Evolutionary conservation across 805 yeast genomes (phyloP).

Genomic region (Metschnikowia dekortorum): DNA sequence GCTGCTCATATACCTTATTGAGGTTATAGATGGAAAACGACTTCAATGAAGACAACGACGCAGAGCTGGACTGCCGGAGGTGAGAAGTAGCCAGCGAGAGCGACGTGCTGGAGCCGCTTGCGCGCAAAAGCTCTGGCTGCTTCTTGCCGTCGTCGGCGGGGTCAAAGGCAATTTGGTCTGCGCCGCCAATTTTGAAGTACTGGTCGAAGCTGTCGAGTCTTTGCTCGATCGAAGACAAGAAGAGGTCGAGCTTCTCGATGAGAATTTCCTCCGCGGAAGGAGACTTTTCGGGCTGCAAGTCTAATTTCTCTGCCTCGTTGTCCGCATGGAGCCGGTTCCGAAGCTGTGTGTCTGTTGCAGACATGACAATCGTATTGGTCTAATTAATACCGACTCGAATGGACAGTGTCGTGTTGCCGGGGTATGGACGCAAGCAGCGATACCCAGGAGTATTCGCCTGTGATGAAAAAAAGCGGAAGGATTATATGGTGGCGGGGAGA

Average conservation of each 20-base stretch:
- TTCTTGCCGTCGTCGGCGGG: conserved; percentile 11
- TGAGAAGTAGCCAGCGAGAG: conserved; percentile 5
- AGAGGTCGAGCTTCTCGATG: conserved; percentile 38
- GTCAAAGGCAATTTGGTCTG: conserved; percentile 2
- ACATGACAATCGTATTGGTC: not conserved
- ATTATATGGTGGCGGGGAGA: not conserved
- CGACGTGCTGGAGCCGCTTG: not conserved
- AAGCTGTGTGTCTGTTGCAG: conserved; percentile 7
- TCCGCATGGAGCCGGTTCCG: conserved; percentile 9
- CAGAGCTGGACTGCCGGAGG: conserved; percentile 24
- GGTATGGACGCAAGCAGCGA: not conserved
- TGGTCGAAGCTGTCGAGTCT: conserved; percentile 37
- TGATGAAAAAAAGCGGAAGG: not conserved
- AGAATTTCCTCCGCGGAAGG: conserved; percentile 34
- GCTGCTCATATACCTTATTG: conserved; percentile 32
- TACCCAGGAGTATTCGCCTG: not conserved
- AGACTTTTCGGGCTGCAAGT: not conserved
- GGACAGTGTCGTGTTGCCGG: not conserved
- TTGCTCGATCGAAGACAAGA: conserved; percentile 40
- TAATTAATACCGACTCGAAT: not conserved
- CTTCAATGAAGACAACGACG: conserved; percentile 27
- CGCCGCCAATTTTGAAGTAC: conserved; percentile 29
- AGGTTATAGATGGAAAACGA: conserved; percentile 30
- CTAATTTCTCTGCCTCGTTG: not conserved
- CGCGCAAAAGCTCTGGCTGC: not conserved